Conservation (phyloP, 345 rosid genomes). For the Raphanus sativus region DNA sequence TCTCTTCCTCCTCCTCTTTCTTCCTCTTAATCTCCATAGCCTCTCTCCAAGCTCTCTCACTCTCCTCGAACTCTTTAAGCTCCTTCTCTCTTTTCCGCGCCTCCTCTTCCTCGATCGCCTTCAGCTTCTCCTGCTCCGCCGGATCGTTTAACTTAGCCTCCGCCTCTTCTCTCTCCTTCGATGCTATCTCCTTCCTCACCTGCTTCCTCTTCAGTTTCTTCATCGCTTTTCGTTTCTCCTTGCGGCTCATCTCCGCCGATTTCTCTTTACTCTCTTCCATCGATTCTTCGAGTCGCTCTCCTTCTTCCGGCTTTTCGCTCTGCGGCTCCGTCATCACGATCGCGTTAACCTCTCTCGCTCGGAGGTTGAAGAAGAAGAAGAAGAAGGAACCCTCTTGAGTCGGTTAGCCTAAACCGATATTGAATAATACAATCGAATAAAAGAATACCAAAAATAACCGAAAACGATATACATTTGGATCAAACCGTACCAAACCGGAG, state of each 20-base stretch:
- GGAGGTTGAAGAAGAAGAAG: background rate
- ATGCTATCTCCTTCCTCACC: conserved; percentile 67
- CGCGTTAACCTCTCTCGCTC: conserved; percentile 21
- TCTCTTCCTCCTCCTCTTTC: conserved; percentile 51
- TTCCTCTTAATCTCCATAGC: conserved; percentile 63
- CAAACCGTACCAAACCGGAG: background rate
- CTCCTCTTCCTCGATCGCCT: conserved; percentile 64
- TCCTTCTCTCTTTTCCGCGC: conserved; percentile 54
- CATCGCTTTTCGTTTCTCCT: conserved; percentile 73
- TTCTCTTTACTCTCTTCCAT: conserved; percentile 11
- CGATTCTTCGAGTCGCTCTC: background rate
- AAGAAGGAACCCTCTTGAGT: background rate
- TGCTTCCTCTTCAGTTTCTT: conserved; percentile 86
- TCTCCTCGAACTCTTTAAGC: conserved; percentile 70
- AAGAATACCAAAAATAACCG: background rate
- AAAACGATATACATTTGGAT: background rate
- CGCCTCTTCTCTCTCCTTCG: conserved; percentile 61
- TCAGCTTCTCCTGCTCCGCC: conserved; percentile 55
- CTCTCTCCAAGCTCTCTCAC: conserved; percentile 70
- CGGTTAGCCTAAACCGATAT: conserved; percentile 23
- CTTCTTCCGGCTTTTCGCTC: background rate
- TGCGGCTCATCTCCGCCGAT: conserved; percentile 47
- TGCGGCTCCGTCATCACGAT: conserved; percentile 16
- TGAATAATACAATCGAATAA: background rate
- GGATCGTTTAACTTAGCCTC: conserved; percentile 66